Conservation (phyloP, 371 early-diverging fungal genomes). For the Gilbertella persicaria region DNA sequence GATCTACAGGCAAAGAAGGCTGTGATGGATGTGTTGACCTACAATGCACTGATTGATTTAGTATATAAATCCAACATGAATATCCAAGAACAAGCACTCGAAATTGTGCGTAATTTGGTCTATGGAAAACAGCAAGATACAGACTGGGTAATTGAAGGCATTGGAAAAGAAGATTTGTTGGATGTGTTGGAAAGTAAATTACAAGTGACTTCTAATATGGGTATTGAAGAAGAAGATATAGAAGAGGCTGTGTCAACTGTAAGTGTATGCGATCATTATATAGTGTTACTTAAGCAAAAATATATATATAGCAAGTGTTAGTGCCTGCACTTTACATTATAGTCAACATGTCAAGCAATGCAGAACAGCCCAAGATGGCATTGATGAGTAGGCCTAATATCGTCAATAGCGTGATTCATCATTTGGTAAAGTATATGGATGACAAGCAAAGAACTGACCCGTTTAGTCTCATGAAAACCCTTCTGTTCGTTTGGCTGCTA, state of each 20-base stretch:
- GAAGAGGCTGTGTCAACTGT: slow-evolving; percentile 27
- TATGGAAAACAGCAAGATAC: slow-evolving; percentile 62
- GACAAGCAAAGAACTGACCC: not conserved
- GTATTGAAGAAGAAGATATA: slow-evolving; percentile 30
- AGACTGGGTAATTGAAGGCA: slow-evolving; percentile 63
- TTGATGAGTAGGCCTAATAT: slow-evolving; percentile 63
- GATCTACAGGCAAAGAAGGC: slow-evolving; percentile 65
- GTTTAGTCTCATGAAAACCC: slow-evolving; percentile 59
- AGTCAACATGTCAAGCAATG: slow-evolving; percentile 78
- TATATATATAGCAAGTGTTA: slow-evolving; percentile 25
- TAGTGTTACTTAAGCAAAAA: not conserved
- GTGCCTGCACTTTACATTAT: slow-evolving; percentile 61
- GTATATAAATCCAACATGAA: slow-evolving; percentile 61
- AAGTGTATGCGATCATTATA: slow-evolving; percentile 7
- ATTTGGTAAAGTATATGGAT: slow-evolving; percentile 51
- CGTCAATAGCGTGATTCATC: slow-evolving; percentile 52
- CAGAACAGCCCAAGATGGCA: slow-evolving; percentile 64
- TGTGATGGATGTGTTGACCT: slow-evolving; percentile 74
- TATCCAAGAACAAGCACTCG: slow-evolving; percentile 82
- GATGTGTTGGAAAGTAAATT: slow-evolving; percentile 73
- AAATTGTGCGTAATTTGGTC: slow-evolving; percentile 78
- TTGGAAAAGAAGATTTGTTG: slow-evolving; percentile 64
- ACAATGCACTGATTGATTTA: slow-evolving; percentile 61
- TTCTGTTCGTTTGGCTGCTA: slow-evolving; percentile 71
- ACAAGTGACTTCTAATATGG: slow-evolving; percentile 39